Evolutionary conservation across 805 yeast species (phyloP).

Genomic region (Brettanomyces bruxellensis): DNA sequence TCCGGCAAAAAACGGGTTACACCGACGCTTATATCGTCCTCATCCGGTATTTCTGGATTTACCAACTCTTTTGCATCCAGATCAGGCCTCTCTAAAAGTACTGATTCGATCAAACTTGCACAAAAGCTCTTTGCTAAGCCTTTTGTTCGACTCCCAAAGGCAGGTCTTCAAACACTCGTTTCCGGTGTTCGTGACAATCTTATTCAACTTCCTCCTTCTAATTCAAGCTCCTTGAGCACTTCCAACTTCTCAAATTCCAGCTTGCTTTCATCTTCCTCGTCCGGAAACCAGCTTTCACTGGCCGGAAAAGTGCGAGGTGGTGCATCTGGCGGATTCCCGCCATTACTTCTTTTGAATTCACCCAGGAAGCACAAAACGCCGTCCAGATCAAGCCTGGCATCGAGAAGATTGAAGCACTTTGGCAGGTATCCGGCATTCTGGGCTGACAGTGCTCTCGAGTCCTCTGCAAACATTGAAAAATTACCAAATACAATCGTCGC

Average conservation of each 20-base stretch:
- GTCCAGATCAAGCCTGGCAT: too few species aligned
- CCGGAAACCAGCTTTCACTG: too few species aligned
- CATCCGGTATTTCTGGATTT: conserved; percentile 9
- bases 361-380: too few species aligned
- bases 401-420: too few species aligned
- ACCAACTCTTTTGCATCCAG: not conserved
- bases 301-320: too few species aligned
- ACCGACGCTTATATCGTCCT: conserved; percentile 52
- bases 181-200: conserved; percentile 42
- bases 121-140: conserved; percentile 28
- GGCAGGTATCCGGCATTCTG: too few species aligned
- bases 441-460: too few species aligned
- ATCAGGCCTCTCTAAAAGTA: not conserved
- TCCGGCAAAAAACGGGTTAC: conserved; percentile 72
- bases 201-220: conserved; percentile 3
- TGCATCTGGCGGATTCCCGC: too few species aligned
- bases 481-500: not conserved
- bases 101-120: conserved; percentile 13
- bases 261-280: too few species aligned
- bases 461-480: too few species aligned
- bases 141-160: conserved; percentile 47
- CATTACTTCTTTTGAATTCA: too few species aligned
- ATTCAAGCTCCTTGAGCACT: not conserved
- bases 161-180: conserved; percentile 58
- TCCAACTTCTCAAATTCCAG: not conserved